Conservation (phyloP, 768 basidiomycete species). For the Phanerodontia chrysosporium region DNA sequence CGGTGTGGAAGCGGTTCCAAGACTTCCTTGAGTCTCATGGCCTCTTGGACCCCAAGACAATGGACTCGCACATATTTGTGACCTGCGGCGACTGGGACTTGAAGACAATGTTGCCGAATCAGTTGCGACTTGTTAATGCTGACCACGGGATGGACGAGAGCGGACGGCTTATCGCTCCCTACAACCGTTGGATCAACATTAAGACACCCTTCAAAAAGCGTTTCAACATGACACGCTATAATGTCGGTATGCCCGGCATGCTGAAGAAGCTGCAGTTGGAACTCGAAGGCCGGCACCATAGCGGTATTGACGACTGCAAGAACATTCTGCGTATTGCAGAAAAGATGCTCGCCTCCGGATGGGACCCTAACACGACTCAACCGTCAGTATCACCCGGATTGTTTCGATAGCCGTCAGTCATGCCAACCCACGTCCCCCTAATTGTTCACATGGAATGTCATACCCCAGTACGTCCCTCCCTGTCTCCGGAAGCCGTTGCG, state of each 20-base stretch:
- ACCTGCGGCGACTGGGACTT: constrained; percentile 30
- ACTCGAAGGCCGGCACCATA: constrained; percentile 27
- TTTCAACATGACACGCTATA: constrained; percentile 10
- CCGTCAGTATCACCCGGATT: not conserved
- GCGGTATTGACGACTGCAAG: constrained; percentile 29
- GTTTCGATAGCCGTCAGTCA: not conserved
- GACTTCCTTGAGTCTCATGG: constrained; percentile 18
- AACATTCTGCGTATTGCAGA: constrained; percentile 26
- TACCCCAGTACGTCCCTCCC: too few species aligned
- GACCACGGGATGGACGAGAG: constrained; percentile 14
- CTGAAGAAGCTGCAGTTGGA: constrained; percentile 18
- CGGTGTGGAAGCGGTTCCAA: constrained; percentile 25
- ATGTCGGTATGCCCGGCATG: constrained; percentile 24
- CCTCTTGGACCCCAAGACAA: constrained; percentile 14
- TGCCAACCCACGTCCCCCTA: not conserved
- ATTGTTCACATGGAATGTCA: not conserved
- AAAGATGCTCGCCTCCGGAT: constrained; percentile 21
- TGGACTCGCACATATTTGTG: constrained; percentile 17
- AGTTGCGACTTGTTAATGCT: constrained; percentile 17
- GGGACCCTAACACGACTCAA: constrained; percentile 17
- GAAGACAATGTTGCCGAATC: constrained; percentile 27
- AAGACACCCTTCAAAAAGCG: constrained; percentile 21
- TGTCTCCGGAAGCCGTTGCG: not conserved
- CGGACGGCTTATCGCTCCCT: constrained; percentile 16
- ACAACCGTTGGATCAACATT: constrained; percentile 26